Conservation (phyloP, 768 basidiomycete species). For the Calocera viscosa region DNA sequence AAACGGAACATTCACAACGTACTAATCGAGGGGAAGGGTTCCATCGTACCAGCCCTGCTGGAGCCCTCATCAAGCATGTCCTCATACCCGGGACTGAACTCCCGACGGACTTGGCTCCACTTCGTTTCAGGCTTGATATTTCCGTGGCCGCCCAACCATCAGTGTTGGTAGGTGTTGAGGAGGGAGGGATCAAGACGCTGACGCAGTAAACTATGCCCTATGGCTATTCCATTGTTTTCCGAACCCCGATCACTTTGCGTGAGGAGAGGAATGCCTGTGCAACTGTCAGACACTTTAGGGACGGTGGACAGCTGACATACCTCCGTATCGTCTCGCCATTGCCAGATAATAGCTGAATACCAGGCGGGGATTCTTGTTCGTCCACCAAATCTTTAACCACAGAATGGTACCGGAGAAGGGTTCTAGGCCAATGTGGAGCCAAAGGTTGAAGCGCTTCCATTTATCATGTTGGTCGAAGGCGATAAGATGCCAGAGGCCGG, state of each 20-base stretch:
- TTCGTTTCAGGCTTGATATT: too few species aligned
- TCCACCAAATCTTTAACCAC: constrained; percentile 20
- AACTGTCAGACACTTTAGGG: too few species aligned
- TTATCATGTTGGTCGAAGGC: constrained; percentile 39
- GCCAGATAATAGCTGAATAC: neutral
- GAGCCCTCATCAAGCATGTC: constrained; percentile 26
- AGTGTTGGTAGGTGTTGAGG: too few species aligned
- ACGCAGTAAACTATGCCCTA: too few species aligned
- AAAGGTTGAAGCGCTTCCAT: constrained; percentile 32
- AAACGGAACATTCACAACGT: neutral
- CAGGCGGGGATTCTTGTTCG: constrained; percentile 16
- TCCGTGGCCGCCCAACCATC: neutral
- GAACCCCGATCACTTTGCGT: too few species aligned
- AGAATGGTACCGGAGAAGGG: constrained; percentile 26
- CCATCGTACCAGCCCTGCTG: constrained; percentile 14
- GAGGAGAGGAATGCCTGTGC: neutral
- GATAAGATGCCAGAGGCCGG: constrained; percentile 33
- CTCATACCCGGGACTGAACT: constrained; percentile 31
- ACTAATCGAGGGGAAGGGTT: neutral
- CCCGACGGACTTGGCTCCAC: constrained; percentile 15
- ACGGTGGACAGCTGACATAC: neutral
- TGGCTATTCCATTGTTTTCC: too few species aligned
- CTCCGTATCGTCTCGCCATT: neutral
- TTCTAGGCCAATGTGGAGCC: constrained; percentile 21
- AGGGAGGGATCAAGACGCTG: too few species aligned